phyloP scores from a whole-genome alignment of 2,329 filamentous ascomycete species.

The Fusarium foetens region DNA sequence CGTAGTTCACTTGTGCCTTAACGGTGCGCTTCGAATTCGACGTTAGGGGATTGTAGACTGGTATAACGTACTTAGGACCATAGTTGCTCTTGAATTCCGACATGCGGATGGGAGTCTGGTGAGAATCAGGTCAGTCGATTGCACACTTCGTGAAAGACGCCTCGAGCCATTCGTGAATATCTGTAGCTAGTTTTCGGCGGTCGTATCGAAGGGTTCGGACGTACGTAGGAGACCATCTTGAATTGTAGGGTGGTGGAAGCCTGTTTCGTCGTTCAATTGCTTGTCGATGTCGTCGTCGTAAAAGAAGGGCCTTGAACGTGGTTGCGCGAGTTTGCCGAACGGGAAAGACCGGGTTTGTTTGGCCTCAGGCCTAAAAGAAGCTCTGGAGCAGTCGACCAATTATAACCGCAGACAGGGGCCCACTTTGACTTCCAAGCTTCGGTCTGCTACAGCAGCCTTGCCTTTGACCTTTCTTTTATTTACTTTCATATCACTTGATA shows the following conservation, averaged over 20 bases:
- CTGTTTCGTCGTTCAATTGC: conserved; percentile 52
- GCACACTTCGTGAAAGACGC: background rate
- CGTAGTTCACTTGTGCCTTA: background rate
- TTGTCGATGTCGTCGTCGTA: conserved; percentile 46
- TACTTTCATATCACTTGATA: background rate
- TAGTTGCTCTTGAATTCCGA: conserved; percentile 69
- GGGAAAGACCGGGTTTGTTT: conserved; percentile 49
- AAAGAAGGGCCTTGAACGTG: conserved; percentile 35
- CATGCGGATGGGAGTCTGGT: conserved; percentile 59
- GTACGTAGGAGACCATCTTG: conserved; percentile 57
- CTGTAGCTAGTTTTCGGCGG: background rate
- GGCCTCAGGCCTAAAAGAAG: conserved; percentile 48
- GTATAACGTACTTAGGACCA: conserved; percentile 69
- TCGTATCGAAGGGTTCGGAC: conserved; percentile 23
- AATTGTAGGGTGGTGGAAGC: conserved; percentile 45
- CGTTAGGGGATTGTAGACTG: background rate
- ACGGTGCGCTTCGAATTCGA: conserved; percentile 2
- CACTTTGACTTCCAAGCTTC: conserved; percentile 39
- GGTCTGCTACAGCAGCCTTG: conserved; percentile 20
- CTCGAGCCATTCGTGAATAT: conserved; percentile 16
- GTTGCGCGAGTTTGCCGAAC: conserved; percentile 50
- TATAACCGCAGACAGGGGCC: background rate
- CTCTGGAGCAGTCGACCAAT: conserved; percentile 28
- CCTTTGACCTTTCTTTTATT: conserved; percentile 10
- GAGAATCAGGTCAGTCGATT: conserved; percentile 47